Evolutionary conservation across 345 rosid genomes (phyloP).

Genomic region (Lepidium aucheri): DNA sequence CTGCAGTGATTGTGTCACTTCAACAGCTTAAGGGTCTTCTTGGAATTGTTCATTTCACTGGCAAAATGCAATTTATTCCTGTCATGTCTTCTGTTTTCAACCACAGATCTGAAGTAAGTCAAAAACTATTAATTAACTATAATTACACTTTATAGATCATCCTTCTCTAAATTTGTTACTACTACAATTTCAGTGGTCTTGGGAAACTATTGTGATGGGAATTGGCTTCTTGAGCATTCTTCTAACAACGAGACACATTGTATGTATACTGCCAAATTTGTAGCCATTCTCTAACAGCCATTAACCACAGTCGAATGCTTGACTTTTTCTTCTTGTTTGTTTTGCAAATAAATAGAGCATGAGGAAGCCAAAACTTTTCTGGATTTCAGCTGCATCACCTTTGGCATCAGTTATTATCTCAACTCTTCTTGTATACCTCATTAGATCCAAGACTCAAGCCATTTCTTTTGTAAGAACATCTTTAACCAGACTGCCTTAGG

Average conservation of each 20-base stretch:
- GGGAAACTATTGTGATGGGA: slow-evolving; percentile 81
- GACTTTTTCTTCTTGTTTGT: not conserved
- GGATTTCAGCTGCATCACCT: slow-evolving; percentile 96
- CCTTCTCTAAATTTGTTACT: not conserved
- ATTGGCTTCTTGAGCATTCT: slow-evolving; percentile 56
- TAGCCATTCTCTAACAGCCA: not conserved
- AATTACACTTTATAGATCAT: not conserved
- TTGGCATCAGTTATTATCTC: slow-evolving; percentile 72
- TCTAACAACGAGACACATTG: slow-evolving; percentile 74
- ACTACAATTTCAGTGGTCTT: slow-evolving; percentile 66
- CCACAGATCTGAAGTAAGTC: slow-evolving; percentile 61
- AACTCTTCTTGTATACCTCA: slow-evolving; percentile 53
- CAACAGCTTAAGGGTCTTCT: slow-evolving; percentile 94
- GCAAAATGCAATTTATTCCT: slow-evolving; percentile 79
- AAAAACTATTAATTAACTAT: not conserved
- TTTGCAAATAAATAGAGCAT: slow-evolving; percentile 42
- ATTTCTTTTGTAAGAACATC: slow-evolving; percentile 60
- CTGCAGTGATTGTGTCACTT: slow-evolving; percentile 86
- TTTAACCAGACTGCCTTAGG: not conserved
- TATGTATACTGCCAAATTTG: slow-evolving; percentile 33
- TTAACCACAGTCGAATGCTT: not conserved
- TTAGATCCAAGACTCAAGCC: slow-evolving; percentile 54
- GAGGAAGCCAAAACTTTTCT: slow-evolving; percentile 82
- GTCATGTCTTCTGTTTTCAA: slow-evolving; percentile 42
- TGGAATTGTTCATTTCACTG: slow-evolving; percentile 90